phyloP scores from a whole-genome alignment of 2,329 filamentous ascomycete species.

The Penicillium sp. region DNA sequence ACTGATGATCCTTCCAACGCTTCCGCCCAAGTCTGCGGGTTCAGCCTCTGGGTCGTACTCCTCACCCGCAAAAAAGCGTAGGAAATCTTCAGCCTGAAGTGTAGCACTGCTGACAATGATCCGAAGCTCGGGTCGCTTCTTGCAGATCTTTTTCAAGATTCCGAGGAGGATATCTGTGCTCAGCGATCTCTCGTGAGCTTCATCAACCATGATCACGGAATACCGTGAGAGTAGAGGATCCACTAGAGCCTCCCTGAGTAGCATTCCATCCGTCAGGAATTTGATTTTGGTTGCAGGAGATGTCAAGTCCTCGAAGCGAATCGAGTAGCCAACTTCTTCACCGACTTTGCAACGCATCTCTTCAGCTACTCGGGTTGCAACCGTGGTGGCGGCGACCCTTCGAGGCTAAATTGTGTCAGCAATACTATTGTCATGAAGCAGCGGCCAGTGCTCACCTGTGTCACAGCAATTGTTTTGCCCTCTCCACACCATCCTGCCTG shows the following conservation, averaged over 20 bases:
- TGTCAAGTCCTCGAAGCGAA: conserved; percentile 87
- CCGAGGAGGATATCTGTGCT: conserved; percentile 91
- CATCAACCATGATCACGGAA: conserved; percentile 96
- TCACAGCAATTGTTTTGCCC: conserved; percentile 82
- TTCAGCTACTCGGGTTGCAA: conserved; percentile 84
- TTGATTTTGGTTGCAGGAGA: conserved; percentile 86
- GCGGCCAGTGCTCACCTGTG: conserved; percentile 68
- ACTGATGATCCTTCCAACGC: conserved; percentile 69
- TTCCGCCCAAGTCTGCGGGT: conserved; percentile 40
- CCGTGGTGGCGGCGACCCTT: conserved; percentile 85
- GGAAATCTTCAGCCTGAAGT: conserved; percentile 82
- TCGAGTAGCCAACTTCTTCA: conserved; percentile 90
- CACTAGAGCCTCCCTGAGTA: conserved; percentile 88
- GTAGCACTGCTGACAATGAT: conserved; percentile 94
- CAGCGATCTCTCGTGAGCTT: conserved; percentile 90
- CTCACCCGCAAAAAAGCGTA: conserved; percentile 70
- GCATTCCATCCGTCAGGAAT: conserved; percentile 89
- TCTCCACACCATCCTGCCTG: conserved; percentile 84
- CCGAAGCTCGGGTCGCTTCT: conserved; percentile 75
- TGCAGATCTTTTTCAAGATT: conserved; percentile 85
- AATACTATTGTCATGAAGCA: not conserved
- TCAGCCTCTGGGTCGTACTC: conserved; percentile 39
- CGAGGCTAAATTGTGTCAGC: conserved; percentile 63
- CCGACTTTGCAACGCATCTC: conserved; percentile 84
- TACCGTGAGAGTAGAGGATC: conserved; percentile 90